Evolutionary conservation across 2,329 filamentous ascomycete genomes (phyloP).

Genomic region (Rhytidhysteron rufulum): DNA sequence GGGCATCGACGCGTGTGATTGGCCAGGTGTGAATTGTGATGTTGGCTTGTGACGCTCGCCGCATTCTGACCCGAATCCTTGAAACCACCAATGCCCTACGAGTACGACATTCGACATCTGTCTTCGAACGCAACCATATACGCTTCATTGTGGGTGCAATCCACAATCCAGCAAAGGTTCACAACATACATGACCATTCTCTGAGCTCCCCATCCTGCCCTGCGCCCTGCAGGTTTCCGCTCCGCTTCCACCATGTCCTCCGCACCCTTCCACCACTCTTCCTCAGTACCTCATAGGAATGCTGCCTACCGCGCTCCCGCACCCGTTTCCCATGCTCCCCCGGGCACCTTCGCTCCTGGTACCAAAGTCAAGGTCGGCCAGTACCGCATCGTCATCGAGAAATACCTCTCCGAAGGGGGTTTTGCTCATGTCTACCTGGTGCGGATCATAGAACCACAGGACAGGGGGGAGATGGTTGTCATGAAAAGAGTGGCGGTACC

Average conservation of each 20-base stretch:
- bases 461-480: constrained; percentile 77
- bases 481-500: constrained; percentile 94
- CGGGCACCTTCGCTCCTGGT: constrained; percentile 83
- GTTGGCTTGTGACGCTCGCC: constrained; percentile 1
- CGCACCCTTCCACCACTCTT: constrained; percentile 34
- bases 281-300: constrained; percentile 31
- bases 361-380: constrained; percentile 95
- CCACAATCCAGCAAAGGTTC: background rate
- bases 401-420: constrained; percentile 95
- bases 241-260: constrained; percentile 33
- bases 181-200: constrained; percentile 27
- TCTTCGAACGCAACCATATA: constrained; percentile 6
- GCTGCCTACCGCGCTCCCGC: constrained; percentile 30
- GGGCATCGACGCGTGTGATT: background rate
- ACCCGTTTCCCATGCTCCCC: constrained; percentile 36
- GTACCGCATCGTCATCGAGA: constrained; percentile 90
- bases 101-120: constrained; percentile 18
- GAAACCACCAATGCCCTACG: constrained; percentile 10
- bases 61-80: constrained; percentile 1
- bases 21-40: background rate
- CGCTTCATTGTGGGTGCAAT: constrained; percentile 9
- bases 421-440: constrained; percentile 99
- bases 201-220: constrained; percentile 23
- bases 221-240: constrained; percentile 30
- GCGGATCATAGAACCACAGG: constrained; percentile 66